Conservation (phyloP, 2,329 filamentous ascomycete species). For the Cytospora piceae region DNA sequence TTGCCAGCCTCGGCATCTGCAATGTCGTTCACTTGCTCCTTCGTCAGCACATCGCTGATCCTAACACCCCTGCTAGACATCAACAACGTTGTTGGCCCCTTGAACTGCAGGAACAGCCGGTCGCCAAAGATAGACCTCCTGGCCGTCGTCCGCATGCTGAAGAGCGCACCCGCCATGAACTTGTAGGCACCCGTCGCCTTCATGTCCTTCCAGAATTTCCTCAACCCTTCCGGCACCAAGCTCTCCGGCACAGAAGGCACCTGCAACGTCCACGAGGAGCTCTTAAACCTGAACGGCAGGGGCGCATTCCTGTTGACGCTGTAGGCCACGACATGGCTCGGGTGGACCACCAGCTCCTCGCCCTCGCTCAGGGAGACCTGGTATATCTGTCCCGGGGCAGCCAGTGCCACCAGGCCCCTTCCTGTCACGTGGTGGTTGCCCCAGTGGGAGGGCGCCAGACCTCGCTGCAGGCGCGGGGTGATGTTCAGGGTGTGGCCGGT, state of each 20-base stretch:
- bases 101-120: constrained; percentile 86
- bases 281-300: constrained; percentile 83
- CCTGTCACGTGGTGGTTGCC: constrained; percentile 88
- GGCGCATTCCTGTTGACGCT: constrained; percentile 74
- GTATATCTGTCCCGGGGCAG: constrained; percentile 87
- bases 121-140: constrained; percentile 92
- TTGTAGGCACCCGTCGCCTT: constrained; percentile 75
- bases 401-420: constrained; percentile 81
- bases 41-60: constrained; percentile 76
- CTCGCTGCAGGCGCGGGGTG: constrained; percentile 73
- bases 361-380: constrained; percentile 78
- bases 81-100: constrained; percentile 82
- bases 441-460: constrained; percentile 83
- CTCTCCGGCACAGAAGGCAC: constrained; percentile 68
- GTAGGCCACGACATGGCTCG: constrained; percentile 91
- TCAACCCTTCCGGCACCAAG: constrained; percentile 62
- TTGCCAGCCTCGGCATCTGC: constrained; percentile 78
- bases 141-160: constrained; percentile 73
- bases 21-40: constrained; percentile 85
- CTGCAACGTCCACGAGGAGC: constrained; percentile 75
- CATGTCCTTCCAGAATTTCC: constrained; percentile 74
- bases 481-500: constrained; percentile 84
- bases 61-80: constrained; percentile 85
- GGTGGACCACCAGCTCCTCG: constrained; percentile 90
- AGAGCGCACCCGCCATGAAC: constrained; percentile 64